These are phyloP conservation scores for Epichloe amarillans DNA, from an alignment of 2,329 filamentous ascomycete genomes.

Conservation along the genomic window DNA sequence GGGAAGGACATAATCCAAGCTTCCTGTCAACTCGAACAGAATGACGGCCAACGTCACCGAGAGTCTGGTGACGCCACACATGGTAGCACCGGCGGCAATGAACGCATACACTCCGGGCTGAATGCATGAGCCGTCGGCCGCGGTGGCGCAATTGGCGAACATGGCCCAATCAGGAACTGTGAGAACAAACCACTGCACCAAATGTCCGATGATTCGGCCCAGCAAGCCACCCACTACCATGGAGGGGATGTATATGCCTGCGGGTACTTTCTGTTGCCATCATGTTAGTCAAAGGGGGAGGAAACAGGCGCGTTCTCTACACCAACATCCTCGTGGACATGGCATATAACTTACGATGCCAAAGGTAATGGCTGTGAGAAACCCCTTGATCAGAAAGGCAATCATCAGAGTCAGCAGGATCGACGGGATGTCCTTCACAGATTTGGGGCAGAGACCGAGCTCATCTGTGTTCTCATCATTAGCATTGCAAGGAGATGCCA, in stretches of 20 bases:
- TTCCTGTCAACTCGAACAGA: conserved; percentile 88
- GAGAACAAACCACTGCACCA: conserved; percentile 69
- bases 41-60: conserved; percentile 93
- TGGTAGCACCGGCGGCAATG: conserved; percentile 87
- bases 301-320: too few species aligned
- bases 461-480: conserved; percentile 48
- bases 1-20: conserved; percentile 84
- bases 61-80: conserved; percentile 91
- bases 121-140: conserved; percentile 68
- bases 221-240: conserved; percentile 96
- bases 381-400: conserved; percentile 80
- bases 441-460: conserved; percentile 65
- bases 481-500: conserved; percentile 75
- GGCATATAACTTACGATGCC: conserved; percentile 49
- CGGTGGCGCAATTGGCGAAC: conserved; percentile 60
- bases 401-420: conserved; percentile 58
- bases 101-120: conserved; percentile 95
- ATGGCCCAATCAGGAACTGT: conserved; percentile 57
- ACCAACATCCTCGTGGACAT: too few species aligned
- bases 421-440: conserved; percentile 61
- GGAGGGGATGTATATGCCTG: conserved; percentile 93
- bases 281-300: conserved; percentile 7
- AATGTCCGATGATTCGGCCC: conserved; percentile 76
- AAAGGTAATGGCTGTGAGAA: conserved; percentile 82
- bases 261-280: conserved; percentile 60